phyloP scores from a whole-genome alignment of 306 rosid genomes.

The Citrullus mucosospermus region DNA sequence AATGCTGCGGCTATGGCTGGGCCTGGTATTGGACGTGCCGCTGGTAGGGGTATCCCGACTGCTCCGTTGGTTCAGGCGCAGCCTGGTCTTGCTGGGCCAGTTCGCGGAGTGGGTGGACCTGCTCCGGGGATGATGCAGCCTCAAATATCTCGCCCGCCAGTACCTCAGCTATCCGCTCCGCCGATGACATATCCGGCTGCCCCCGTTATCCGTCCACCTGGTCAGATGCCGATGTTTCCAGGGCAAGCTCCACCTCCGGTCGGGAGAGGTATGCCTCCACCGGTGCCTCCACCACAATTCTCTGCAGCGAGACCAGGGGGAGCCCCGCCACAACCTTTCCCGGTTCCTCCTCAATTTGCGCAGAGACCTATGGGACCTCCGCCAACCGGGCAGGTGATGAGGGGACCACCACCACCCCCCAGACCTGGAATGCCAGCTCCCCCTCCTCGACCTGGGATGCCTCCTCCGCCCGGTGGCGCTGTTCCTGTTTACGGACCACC shows the following conservation, averaged over 20 bases:
- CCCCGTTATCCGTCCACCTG: slow-evolving; percentile 66
- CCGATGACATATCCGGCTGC: slow-evolving; percentile 57
- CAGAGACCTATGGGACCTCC: slow-evolving; percentile 99
- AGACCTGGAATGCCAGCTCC: slow-evolving; percentile 72
- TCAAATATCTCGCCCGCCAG: slow-evolving; percentile 65
- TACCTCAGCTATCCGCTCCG: slow-evolving; percentile 56
- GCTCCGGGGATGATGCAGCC: slow-evolving; percentile 99
- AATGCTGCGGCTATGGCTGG: slow-evolving; percentile 74
- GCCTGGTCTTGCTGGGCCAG: slow-evolving; percentile 88
- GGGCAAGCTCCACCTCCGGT: slow-evolving; percentile 56
- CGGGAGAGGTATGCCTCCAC: slow-evolving; percentile 57
- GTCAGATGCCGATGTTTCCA: slow-evolving; percentile 53
- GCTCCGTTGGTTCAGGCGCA: slow-evolving; percentile 79
- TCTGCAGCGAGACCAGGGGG: slow-evolving; percentile 48
- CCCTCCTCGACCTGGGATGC: slow-evolving; percentile 91
- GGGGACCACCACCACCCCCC: slow-evolving; percentile 87
- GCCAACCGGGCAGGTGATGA: slow-evolving; percentile 87
- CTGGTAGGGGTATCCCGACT: slow-evolving; percentile 72
- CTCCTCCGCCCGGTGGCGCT: slow-evolving; percentile 73
- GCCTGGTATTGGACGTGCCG: slow-evolving; percentile 79
- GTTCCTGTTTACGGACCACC: slow-evolving; percentile 82
- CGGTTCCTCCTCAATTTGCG: slow-evolving; percentile 54
- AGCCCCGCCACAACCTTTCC: slow-evolving; percentile 41
- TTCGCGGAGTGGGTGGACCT: slow-evolving; percentile 90
- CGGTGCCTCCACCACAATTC: slow-evolving; percentile 57